Percentiles rank a stretch among this genome's conserved stretches.
phyloP scores from a whole-genome alignment of 306 rosid species.

The Argentina anserina region DNA sequence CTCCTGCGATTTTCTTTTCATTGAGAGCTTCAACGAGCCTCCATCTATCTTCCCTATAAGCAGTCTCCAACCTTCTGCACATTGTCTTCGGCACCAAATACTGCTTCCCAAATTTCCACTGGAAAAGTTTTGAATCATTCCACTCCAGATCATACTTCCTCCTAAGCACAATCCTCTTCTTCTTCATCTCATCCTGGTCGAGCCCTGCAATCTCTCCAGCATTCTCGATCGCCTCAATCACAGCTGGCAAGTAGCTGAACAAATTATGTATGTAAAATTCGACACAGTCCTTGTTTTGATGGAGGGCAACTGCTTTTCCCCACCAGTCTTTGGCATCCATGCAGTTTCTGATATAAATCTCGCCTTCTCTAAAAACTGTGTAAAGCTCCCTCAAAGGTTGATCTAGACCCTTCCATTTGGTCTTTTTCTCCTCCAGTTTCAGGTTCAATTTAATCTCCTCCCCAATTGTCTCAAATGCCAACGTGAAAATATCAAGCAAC shows the following conservation, averaged over 20 bases:
- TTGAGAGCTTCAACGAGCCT: conserved; percentile 55
- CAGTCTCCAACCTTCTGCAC: conserved; percentile 46
- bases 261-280: conserved; percentile 83
- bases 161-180: conserved; percentile 50
- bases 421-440: conserved; percentile 62
- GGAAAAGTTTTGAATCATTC: conserved; percentile 78
- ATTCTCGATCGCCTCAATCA: conserved; percentile 72
- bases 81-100: conserved; percentile 71
- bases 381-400: conserved; percentile 65
- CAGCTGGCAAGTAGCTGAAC: conserved; percentile 65
- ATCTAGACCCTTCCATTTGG: conserved; percentile 85
- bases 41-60: conserved; percentile 83
- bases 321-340: conserved; percentile 73
- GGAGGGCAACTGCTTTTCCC: conserved; percentile 59
- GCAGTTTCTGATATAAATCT: conserved; percentile 62
- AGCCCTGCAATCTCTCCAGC: conserved; percentile 72
- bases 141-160: conserved; percentile 72
- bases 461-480: conserved; percentile 74
- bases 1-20: conserved; percentile 37
- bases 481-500: conserved; percentile 50
- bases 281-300: conserved; percentile 59
- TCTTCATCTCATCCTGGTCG: conserved; percentile 62
- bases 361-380: conserved; percentile 77
- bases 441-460: conserved; percentile 71
- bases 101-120: conserved; percentile 89